Conservation (phyloP, 768 basidiomycete species). For the Hemileccinum rubropunctum region DNA sequence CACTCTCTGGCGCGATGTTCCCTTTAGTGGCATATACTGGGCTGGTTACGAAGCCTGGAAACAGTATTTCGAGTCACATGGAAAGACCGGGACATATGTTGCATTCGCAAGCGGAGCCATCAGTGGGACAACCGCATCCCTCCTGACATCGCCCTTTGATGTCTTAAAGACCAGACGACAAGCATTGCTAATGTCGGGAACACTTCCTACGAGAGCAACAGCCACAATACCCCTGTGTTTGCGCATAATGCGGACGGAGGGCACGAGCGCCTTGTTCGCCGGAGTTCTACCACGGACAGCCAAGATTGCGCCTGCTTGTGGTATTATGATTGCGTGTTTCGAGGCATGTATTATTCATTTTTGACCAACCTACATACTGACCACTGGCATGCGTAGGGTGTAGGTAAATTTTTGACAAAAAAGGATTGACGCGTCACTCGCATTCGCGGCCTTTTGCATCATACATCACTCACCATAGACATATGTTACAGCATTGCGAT, state of each 20-base stretch:
- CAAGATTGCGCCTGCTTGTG: slow-evolving; percentile 97
- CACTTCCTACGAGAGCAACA: slow-evolving; percentile 37
- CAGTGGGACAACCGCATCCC: slow-evolving; percentile 82
- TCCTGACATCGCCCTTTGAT: slow-evolving; percentile 93
- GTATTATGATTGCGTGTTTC: slow-evolving; percentile 96
- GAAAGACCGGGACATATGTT: slow-evolving; percentile 57
- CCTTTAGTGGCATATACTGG: slow-evolving; percentile 98
- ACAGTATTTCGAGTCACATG: slow-evolving; percentile 49
- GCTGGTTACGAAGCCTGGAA: slow-evolving; percentile 90
- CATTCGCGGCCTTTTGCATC: not conserved
- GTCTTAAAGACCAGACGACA: slow-evolving; percentile 95
- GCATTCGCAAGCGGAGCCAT: slow-evolving; percentile 89
- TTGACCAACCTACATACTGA: slow-evolving; percentile 15
- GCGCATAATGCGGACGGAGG: slow-evolving; percentile 77
- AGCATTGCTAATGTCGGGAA: slow-evolving; percentile 66
- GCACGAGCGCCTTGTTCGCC: slow-evolving; percentile 72
- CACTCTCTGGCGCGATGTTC: slow-evolving; percentile 95
- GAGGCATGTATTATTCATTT: slow-evolving; percentile 53
- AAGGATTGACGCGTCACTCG: slow-evolving; percentile 11
- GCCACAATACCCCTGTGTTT: slow-evolving; percentile 63
- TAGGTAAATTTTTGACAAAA: slow-evolving; percentile 53
- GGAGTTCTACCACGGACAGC: slow-evolving; percentile 85
- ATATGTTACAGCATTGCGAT: slow-evolving; percentile 20
- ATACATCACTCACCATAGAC: slow-evolving; percentile 29
- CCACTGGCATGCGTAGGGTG: slow-evolving; percentile 47